phyloP scores from a whole-genome alignment of 768 basidiomycete species.

The Pleurotus sapidus region DNA sequence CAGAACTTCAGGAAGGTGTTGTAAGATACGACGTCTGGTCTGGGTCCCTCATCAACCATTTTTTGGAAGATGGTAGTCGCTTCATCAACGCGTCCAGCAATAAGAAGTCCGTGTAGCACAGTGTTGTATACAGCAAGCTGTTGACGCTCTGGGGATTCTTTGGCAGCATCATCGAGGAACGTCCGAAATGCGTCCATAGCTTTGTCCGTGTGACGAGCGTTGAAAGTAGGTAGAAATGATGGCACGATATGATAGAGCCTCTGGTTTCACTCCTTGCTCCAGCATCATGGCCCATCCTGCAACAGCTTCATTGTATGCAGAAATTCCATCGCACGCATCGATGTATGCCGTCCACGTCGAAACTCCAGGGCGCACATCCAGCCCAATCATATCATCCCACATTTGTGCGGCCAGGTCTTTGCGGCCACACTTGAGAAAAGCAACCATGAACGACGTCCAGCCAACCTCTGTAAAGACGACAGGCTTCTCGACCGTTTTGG shows the following conservation, averaged over 20 bases:
- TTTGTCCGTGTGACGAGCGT: constrained; percentile 44
- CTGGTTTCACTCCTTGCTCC: constrained; percentile 52
- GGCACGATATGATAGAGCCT: constrained; percentile 64
- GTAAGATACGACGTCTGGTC: constrained; percentile 71
- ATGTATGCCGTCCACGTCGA: constrained; percentile 73
- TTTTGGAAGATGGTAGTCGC: constrained; percentile 38
- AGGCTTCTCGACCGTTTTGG: constrained; percentile 32
- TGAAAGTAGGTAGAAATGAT: constrained; percentile 63
- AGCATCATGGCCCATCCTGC: constrained; percentile 65
- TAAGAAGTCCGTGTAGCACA: constrained; percentile 67
- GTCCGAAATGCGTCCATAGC: constrained; percentile 49
- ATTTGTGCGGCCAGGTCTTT: constrained; percentile 57
- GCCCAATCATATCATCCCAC: constrained; percentile 64
- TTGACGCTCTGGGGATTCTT: constrained; percentile 17
- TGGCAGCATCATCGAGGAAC: constrained; percentile 34
- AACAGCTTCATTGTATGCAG: constrained; percentile 50
- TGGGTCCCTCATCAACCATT: constrained; percentile 50
- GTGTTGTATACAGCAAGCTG: constrained; percentile 63
- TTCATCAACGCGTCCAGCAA: constrained; percentile 32
- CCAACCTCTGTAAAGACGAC: constrained; percentile 52
- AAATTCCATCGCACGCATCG: constrained; percentile 53
- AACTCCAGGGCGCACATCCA: constrained; percentile 48
- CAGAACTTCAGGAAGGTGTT: constrained; percentile 79
- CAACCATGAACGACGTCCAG: constrained; percentile 67
- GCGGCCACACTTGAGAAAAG: constrained; percentile 55